Evolutionary conservation across 768 basidiomycete species (phyloP).

Genomic region (Naganishia vishniacii): DNA sequence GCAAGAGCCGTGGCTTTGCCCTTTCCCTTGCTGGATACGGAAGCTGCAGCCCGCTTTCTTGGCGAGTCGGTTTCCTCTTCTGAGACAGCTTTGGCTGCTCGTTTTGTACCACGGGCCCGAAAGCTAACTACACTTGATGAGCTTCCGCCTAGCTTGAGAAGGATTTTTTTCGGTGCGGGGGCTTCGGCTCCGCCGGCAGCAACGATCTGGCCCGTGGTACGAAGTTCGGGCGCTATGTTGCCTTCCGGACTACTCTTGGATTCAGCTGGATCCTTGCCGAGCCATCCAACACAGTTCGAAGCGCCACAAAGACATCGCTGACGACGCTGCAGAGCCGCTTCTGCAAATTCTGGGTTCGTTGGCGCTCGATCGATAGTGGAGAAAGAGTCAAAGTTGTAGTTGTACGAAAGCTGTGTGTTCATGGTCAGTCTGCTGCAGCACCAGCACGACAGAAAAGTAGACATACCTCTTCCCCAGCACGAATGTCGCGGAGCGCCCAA

Average conservation of each 20-base stretch:
- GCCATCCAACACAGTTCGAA: constrained; percentile 41
- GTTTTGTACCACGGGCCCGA: neutral
- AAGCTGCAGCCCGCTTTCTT: neutral
- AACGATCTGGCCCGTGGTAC: neutral
- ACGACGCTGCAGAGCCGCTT: constrained; percentile 33
- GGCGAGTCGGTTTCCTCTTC: neutral
- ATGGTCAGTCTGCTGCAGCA: too few relatives aligned
- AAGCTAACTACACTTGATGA: neutral
- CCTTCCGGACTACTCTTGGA: neutral
- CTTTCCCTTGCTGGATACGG: constrained; percentile 6
- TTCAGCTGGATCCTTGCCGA: constrained; percentile 34
- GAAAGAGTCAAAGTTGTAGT: constrained; percentile 49
- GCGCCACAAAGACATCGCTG: constrained; percentile 48
- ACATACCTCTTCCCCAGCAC: constrained; percentile 46
- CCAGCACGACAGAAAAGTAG: too few relatives aligned
- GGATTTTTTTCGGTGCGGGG: constrained; percentile 7
- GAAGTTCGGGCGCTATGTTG: constrained; percentile 16
- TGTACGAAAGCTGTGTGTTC: constrained; percentile 44
- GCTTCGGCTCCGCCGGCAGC: neutral
- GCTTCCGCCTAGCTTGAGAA: neutral
- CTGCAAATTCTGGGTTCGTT: constrained; percentile 28
- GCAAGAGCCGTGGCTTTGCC: neutral
- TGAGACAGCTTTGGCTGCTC: neutral
- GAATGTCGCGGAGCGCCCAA: constrained; percentile 49
- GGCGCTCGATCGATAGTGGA: constrained; percentile 26